Conservation (phyloP, 1,284 basidiomycete species). For the Boletus semigastroideus region DNA sequence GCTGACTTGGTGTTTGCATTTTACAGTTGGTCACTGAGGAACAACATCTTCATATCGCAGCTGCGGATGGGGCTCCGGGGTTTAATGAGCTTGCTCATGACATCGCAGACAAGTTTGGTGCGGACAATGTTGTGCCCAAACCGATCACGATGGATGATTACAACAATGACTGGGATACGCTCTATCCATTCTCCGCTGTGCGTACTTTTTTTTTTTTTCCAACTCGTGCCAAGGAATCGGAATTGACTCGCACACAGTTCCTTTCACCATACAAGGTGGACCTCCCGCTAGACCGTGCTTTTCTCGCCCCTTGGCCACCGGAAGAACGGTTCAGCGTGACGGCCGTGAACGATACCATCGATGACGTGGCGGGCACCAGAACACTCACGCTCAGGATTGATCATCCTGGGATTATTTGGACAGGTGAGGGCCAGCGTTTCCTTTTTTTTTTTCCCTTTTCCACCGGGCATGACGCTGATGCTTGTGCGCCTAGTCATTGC, state of each 20-base stretch:
- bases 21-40: slow-evolving; percentile 69
- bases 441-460: not conserved
- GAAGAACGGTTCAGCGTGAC: slow-evolving; percentile 55
- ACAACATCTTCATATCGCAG: slow-evolving; percentile 79
- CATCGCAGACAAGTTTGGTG: slow-evolving; percentile 63
- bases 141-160: slow-evolving; percentile 61
- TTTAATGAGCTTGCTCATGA: slow-evolving; percentile 62
- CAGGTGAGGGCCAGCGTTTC: slow-evolving; percentile 50
- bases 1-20: not conserved
- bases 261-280: slow-evolving; percentile 76
- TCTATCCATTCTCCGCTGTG: slow-evolving; percentile 85
- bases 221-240: not conserved
- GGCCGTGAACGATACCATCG: slow-evolving; percentile 60
- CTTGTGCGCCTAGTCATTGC: slow-evolving; percentile 62
- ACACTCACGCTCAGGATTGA: slow-evolving; percentile 70
- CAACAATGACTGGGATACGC: slow-evolving; percentile 80
- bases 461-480: not conserved
- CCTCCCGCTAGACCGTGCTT: slow-evolving; percentile 50
- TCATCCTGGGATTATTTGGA: slow-evolving; percentile 90
- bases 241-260: slow-evolving; percentile 47
- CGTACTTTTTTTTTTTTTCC: slow-evolving; percentile 31
- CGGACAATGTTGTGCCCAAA: slow-evolving; percentile 41
- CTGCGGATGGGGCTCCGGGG: slow-evolving; percentile 82
- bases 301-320: slow-evolving; percentile 51
- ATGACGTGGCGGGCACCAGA: slow-evolving; percentile 63